Base-by-base conservation (phyloP, 1,139 yeast species). In the Nakaseomyces bracarensis region DNA sequence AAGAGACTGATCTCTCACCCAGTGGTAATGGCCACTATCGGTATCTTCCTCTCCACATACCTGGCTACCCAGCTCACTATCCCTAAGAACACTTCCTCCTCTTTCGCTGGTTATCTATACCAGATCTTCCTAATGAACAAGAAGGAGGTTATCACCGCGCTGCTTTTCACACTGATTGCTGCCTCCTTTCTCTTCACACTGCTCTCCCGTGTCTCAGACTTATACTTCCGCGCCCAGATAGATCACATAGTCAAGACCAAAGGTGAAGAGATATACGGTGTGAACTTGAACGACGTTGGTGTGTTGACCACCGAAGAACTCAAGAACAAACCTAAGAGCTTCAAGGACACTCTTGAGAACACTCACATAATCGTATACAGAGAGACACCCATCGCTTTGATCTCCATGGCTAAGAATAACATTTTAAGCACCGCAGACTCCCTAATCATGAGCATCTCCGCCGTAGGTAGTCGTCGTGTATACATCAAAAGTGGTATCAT, bases 351-450 rank as follows among this genome's bases (percentile, higher is more conserved):
- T 19, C 20, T 49, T 16, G 57, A 69, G 13, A 72, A 79, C 50
- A 66, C 85, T 1, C 74, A 71, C 44, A 52, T 79, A 36, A 68
- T 81, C 16, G 57, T 73, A 11, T 82, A 81, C 61, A 72, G 87
- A 54, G 75, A 72, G 20, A 68, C 79, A 2, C 87, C 91, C 18
- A 78, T 82, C 55, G 86, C 86, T 1, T 64, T 78, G 34, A 64
- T 73, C 18, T 57, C 66, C 1, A 64, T 79, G 3, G 61, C 68
- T 42, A 64, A 64, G 41, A 54, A 61, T 30, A 50, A 57, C 18
- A 52, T 55, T 1, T 42, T 63, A 28, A 48, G 60, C 3, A 51
- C 55, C 4, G 60, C 64, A 9, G 68, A 64, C 29, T 63, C 69
- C 18, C 69, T 72, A 44, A 63, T 67, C 6, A 72, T 77, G 46